Evolutionary conservation across 148 eudicot species (phyloP), one percentile per base, ranked within the genome.

Genomic region (Rhododendron williamsianum): DNA sequence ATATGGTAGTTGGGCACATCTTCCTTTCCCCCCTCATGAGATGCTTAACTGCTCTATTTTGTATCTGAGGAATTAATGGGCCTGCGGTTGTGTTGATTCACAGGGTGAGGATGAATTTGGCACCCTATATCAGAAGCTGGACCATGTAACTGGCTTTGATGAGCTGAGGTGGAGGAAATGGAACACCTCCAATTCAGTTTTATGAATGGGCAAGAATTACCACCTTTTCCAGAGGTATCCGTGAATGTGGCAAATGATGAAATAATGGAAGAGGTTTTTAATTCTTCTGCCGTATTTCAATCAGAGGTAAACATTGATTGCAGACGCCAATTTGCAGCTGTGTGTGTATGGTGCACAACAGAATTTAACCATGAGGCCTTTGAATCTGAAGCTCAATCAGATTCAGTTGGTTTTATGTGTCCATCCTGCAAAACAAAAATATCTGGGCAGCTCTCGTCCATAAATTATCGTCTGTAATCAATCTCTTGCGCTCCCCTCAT

Each of bases 351-450:
- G 96, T 93, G 96, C 81, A 87, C 93, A 78, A 82, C 81, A 43
- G 93, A 91, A 87, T 92, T 93, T 85, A 91, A 71, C 81, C 90
- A 88, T 85, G 93, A 91, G 81, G 84, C 87, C 18, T 43, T 85
- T 9, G 93, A 91, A 21, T 49, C 86, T 12, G 96, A 91, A 85
- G 48, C 89, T 60, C 96, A 91, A 82, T 91, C 93, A 73, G 94
- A 93, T 87, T 90, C 96, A 4, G 92, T 93, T 76, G 96, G 94
- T 49, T 93, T 89, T 87, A 93, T 93, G 94, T 93, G 96, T 86
- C 92, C 96, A 19, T 80, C 89, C 27, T 93, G 96, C 91, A 91
- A 91, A 85, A 85, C 89, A 58, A 92, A 91, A 85, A 92, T 93
- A 84, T 92, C 96, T 73, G 92, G 92, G 84, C 94, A 93, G 88